These are phyloP conservation scores for Phytomonas francai DNA, from an alignment of 208 protist genomes.

Conservation along the genomic window DNA sequence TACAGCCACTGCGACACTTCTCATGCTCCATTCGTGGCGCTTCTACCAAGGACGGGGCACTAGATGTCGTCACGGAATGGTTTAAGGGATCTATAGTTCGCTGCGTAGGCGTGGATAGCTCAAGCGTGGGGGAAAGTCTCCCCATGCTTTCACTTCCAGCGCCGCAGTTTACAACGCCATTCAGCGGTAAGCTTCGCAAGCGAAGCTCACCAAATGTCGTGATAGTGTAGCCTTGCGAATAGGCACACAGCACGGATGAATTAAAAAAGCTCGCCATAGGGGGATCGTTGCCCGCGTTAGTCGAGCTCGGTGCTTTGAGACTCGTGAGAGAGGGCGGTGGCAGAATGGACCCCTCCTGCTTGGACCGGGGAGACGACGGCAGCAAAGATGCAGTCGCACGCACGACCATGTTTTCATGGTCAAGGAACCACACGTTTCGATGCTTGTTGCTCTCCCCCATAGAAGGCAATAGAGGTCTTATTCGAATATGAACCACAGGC, in stretches of 20 bases:
- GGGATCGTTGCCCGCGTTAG: neutral
- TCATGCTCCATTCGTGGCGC: neutral
- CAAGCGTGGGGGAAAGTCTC: neutral
- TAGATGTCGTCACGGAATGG: neutral
- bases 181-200: neutral
- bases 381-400: neutral
- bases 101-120: neutral
- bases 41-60: neutral
- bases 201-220: neutral
- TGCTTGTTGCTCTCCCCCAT: conserved; percentile 51
- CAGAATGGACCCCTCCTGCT: neutral
- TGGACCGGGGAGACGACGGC: neutral
- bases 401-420: conserved; percentile 78
- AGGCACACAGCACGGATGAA: neutral
- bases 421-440: conserved; percentile 63
- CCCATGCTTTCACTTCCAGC: neutral
- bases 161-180: neutral
- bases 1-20: neutral
- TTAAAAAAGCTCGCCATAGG: neutral
- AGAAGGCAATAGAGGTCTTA: conserved; percentile 53
- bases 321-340: neutral
- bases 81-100: neutral
- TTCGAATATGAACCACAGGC: conserved; percentile 76
- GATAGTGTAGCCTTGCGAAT: neutral
- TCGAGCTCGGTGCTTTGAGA: neutral